phyloP scores from a whole-genome alignment of 768 basidiomycete genomes.

The Phlebiopsis gigantea region DNA sequence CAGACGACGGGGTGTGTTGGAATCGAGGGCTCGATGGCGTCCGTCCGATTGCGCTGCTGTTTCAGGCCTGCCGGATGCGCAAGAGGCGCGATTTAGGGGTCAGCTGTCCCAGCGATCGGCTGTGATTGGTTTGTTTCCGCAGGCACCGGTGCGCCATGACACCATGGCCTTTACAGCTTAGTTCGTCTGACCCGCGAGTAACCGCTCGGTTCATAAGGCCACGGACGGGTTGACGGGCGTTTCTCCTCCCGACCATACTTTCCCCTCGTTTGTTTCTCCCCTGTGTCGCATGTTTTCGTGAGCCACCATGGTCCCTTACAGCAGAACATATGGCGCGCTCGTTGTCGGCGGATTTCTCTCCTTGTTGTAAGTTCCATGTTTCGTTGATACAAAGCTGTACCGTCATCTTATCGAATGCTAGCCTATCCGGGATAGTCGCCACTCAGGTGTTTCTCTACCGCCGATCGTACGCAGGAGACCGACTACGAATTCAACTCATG shows the following conservation, averaged over 20 bases:
- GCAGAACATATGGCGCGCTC: slow-evolving; percentile 2
- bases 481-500: slow-evolving; percentile 3
- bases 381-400: not conserved
- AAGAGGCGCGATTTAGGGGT: not conserved
- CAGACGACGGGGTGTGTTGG: not conserved
- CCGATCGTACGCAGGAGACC: slow-evolving; percentile 7
- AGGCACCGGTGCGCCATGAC: not conserved
- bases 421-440: slow-evolving; percentile 15
- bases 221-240: not conserved
- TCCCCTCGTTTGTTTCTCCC: not conserved
- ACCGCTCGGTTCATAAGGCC: not conserved
- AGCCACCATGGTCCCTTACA: not conserved
- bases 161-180: not conserved
- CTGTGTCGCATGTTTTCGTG: not conserved
- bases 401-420: not conserved
- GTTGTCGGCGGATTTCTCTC: slow-evolving; percentile 7
- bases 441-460: slow-evolving; percentile 15
- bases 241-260: not conserved
- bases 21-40: not conserved
- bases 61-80: not conserved
- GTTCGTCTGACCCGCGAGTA: not conserved
- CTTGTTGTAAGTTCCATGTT: slow-evolving; percentile 3
- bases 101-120: not conserved
- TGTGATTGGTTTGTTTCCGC: slow-evolving; percentile 1
- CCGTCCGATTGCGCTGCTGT: not conserved